Percentiles rank a stretch among this genome's conserved stretches.
phyloP scores from a whole-genome alignment of 108 stramenopile species.

The Cyclotella cryptica region DNA sequence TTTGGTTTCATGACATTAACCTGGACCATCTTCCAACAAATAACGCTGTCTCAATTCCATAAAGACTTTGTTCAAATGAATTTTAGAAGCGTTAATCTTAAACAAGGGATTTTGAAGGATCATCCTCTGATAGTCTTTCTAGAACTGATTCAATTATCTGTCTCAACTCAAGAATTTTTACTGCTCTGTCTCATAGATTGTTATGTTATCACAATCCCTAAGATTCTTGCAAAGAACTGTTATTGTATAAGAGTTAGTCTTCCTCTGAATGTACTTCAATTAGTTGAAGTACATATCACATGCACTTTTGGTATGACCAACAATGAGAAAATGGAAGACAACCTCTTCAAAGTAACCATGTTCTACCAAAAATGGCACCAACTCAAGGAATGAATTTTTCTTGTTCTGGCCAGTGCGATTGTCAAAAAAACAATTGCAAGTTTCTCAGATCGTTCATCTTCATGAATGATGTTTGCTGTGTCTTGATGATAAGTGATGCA shows the following conservation, averaged over 20 bases:
- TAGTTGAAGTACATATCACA: too few species aligned
- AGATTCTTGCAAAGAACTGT: neutral
- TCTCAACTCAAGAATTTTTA: neutral
- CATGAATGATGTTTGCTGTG: neutral
- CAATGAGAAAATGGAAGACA: conserved; percentile 24
- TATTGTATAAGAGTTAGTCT: conserved; percentile 10
- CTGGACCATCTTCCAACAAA: neutral
- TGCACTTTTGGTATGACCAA: conserved; percentile 28
- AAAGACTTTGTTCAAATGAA: too few species aligned
- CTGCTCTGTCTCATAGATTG: neutral
- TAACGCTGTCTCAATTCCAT: too few species aligned
- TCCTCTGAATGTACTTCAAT: too few species aligned
- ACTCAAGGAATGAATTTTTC: conserved; percentile 35
- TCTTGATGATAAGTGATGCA: too few species aligned
- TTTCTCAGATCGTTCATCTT: conserved; percentile 2
- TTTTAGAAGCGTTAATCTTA: neutral
- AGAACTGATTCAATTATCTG: neutral
- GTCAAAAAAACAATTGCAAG: conserved; percentile 22
- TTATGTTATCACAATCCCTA: neutral
- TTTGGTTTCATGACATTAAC: too few species aligned
- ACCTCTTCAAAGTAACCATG: too few species aligned
- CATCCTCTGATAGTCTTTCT: too few species aligned
- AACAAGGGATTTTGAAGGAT: conserved; percentile 3
- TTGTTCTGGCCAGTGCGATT: too few species aligned
- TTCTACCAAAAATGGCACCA: conserved; percentile 8